These are phyloP conservation scores for Penicillium rolfsii DNA, from an alignment of 2,329 filamentous ascomycete species.

Conservation along the genomic window DNA sequence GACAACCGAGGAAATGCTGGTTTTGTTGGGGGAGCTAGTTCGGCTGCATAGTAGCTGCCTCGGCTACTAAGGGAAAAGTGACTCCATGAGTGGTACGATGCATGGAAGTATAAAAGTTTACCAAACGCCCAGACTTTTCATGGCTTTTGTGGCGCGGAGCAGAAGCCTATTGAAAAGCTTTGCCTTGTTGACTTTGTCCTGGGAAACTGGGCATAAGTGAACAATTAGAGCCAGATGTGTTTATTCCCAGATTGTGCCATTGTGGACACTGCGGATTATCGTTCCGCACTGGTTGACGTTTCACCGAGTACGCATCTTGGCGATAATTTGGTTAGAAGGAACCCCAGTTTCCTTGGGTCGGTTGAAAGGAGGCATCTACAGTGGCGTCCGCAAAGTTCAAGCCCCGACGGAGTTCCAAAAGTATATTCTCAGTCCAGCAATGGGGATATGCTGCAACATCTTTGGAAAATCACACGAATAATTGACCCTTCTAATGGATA, in stretches of 20 bases:
- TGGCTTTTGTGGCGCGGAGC: constrained; percentile 4
- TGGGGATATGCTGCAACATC: neutral
- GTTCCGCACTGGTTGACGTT: neutral
- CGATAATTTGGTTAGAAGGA: neutral
- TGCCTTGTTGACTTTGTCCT: neutral
- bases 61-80: neutral
- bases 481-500: neutral
- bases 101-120: constrained; percentile 6
- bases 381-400: neutral
- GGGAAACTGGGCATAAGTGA: neutral
- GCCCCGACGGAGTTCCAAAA: neutral
- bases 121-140: constrained; percentile 1
- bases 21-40: neutral
- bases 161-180: constrained; percentile 4
- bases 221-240: neutral
- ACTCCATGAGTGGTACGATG: neutral
- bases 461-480: neutral
- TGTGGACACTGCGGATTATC: neutral
- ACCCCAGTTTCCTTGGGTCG: neutral
- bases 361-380: neutral
- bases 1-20: neutral
- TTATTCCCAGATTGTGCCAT: too few relatives aligned
- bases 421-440: neutral
- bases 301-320: neutral
- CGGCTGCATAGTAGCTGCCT: constrained; percentile 3